phyloP scores from a whole-genome alignment of 176 grass and related monocot species.

The Carex littledalei region DNA sequence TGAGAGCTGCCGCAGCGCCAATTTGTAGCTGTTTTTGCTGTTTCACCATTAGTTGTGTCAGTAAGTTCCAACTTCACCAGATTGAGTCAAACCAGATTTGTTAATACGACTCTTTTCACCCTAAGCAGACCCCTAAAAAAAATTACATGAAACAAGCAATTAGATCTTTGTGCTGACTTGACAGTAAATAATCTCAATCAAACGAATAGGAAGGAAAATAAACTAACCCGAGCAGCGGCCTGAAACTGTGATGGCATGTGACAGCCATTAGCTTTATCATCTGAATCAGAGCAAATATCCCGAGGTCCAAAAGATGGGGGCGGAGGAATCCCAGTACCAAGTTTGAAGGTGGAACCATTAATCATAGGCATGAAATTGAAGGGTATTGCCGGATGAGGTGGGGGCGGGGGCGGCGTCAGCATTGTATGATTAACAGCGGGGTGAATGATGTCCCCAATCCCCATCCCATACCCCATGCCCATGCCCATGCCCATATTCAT shows the following conservation, averaged over 20 bases:
- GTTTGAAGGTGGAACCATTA: not conserved
- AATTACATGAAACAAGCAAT: not conserved
- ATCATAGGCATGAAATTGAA: not conserved
- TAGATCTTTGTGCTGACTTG: not conserved
- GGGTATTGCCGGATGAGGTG: not conserved
- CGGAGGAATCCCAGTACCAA: not conserved
- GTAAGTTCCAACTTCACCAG: not conserved
- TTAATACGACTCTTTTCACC: not conserved
- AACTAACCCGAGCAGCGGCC: not conserved
- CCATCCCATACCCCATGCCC: conserved; percentile 15
- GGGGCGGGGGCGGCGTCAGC: not conserved
- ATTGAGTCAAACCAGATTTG: not conserved
- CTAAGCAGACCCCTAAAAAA: not conserved
- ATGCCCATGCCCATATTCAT: not conserved
- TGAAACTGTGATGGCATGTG: not conserved
- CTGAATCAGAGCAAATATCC: not conserved
- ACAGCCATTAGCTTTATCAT: not conserved
- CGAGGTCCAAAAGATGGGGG: not conserved
- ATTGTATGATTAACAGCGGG: not conserved
- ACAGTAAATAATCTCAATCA: not conserved
- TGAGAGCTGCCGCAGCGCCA: not conserved
- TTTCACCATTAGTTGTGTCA: not conserved
- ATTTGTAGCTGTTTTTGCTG: not conserved
- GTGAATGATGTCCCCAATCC: conserved; percentile 2
- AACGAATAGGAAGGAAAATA: not conserved